Evolutionary conservation across 257 asterid species (phyloP), one percentile per base, ranked within the genome.

Genomic region (Scutellaria barbata): DNA sequence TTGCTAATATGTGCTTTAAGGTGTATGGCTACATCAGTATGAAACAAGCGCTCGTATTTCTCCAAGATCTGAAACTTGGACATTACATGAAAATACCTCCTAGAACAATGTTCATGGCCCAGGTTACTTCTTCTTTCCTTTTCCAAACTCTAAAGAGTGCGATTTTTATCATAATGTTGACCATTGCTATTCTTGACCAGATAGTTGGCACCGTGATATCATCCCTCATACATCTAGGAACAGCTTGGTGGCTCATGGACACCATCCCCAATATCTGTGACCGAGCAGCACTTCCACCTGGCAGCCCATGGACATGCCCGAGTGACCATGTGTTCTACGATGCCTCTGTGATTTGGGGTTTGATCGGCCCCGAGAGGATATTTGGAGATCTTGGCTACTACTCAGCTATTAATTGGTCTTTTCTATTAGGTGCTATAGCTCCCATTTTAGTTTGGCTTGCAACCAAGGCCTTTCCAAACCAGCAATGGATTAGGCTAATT

Each of bases 61-160:
- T 93, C 37, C 96, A 93, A 72, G 98, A 93, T 83, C 81, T 93
- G 65, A 93, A 93, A 83, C 98, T 93, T 46, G 97, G 97, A 8
- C 98, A 93, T 77, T 93, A 93, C 84, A 93, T 90, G 97, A 93
- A 90, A 78, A 93, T 90, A 16, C 97, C 98, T 22, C 97, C 98
- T 8, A 66, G 96, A 82, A 85, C 94, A 53, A 93, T 93, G 98
- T 90, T 93, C 88, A 87, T 90, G 94, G 97, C 97, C 39, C 96
- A 92, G 98, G 96, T 88, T 59, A 63, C 80, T 74, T 72, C 54
- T 11, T 25, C 11, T 25, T 68, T 66, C 33, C 70, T 3, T 10
- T 13, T 1, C 8, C 22, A 0, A 50, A 48, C 11, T 33, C 16
- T 30, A 48, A 40, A 10, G 16, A 20, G 9, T 10, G 1, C 48